phyloP scores from a whole-genome alignment of 768 basidiomycete genomes.

The Hygrocybe punicea region DNA sequence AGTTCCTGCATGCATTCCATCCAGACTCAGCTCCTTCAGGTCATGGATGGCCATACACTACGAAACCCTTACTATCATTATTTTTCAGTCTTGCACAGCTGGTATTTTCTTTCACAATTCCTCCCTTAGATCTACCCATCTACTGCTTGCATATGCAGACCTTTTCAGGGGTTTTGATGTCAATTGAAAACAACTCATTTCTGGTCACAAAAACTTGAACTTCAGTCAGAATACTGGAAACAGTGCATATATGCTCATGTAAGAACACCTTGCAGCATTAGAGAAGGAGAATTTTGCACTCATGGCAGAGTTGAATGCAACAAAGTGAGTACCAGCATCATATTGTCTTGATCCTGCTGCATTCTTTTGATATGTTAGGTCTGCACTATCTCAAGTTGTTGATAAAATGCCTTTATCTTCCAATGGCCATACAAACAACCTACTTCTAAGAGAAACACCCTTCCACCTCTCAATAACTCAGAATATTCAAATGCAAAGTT shows the following conservation, averaged over 20 bases:
- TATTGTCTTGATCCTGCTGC: background rate
- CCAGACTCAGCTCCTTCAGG: no score
- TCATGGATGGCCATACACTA: no score
- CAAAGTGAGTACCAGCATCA: background rate
- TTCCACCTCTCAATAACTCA: background rate
- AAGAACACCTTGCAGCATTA: background rate
- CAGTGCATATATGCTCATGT: constrained; percentile 1
- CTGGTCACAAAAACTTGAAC: no score
- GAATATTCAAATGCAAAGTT: constrained; percentile 13
- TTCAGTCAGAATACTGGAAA: background rate
- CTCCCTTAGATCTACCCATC: no score
- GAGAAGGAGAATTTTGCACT: constrained; percentile 1
- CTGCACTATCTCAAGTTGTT: background rate
- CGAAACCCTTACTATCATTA: no score
- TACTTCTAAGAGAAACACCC: background rate
- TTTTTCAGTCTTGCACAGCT: no score
- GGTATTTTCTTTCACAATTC: no score
- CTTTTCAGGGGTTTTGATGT: no score
- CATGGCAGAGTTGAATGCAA: background rate
- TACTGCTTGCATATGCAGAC: no score
- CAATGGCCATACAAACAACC: background rate
- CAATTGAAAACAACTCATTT: background rate
- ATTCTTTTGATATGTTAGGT: background rate
- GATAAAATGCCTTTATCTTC: background rate
- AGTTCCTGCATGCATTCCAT: no score